These are phyloP conservation scores for Cerrena zonata DNA, from an alignment of 1,284 basidiomycete species.

Conservation along the genomic window DNA sequence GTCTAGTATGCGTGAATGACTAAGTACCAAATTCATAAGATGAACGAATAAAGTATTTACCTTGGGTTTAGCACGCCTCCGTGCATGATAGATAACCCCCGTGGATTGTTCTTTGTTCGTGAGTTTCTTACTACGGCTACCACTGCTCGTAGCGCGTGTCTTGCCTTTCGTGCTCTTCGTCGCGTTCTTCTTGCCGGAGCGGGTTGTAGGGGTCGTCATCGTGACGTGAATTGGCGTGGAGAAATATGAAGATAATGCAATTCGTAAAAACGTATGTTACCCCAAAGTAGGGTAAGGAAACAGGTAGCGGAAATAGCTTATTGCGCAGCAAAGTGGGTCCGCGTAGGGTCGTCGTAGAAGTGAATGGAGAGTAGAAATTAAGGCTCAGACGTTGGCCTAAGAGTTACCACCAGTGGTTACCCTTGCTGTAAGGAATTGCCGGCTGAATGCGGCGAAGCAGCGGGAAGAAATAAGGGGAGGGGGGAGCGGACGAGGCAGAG, in stretches of 20 bases:
- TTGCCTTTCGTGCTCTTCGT: no score
- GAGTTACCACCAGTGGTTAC: background rate
- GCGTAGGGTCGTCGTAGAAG: background rate
- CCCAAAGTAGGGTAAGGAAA: no score
- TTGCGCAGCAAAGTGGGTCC: background rate
- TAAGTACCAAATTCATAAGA: no score
- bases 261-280: background rate
- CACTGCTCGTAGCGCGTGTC: no score
- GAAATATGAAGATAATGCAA: background rate
- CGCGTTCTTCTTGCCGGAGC: no score
- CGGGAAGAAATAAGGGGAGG: background rate
- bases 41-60: no score
- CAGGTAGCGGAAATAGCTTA: background rate
- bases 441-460: background rate
- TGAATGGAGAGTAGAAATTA: background rate
- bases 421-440: background rate
- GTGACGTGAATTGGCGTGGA: background rate
- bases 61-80: no score
- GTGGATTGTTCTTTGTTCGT: no score
- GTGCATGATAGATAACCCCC: no score
- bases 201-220: background rate
- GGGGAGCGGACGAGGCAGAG: background rate
- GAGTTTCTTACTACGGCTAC: no score
- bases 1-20: no score
- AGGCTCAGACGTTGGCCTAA: background rate